Conservation (phyloP, 75 land plant genomes). For the Ceratopteris richardii region DNA sequence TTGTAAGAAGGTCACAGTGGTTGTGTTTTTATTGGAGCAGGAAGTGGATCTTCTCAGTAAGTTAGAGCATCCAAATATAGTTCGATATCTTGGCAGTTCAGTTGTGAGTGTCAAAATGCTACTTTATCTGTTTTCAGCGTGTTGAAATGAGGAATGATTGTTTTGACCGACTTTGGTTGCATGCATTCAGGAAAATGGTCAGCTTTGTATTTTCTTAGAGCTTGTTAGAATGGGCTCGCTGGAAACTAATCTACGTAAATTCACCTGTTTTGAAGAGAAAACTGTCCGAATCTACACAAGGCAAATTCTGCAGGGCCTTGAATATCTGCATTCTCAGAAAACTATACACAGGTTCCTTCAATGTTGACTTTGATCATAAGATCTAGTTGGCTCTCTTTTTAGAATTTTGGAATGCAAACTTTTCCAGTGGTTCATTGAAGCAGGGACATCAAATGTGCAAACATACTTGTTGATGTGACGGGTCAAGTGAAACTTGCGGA, state of each 20-base stretch:
- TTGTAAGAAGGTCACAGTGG: not conserved
- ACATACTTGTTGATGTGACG: slow-evolving; percentile 33
- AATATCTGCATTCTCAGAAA: slow-evolving; percentile 35
- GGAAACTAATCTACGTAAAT: slow-evolving; percentile 25
- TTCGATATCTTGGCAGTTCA: slow-evolving; percentile 34
- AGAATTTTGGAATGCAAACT: no score
- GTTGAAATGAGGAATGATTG: not conserved
- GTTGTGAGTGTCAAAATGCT: slow-evolving; percentile 15
- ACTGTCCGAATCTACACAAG: slow-evolving; percentile 38
- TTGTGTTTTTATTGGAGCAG: slow-evolving; percentile 12
- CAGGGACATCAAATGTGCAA: slow-evolving; percentile 50
- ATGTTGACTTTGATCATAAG: not conserved
- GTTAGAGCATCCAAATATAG: slow-evolving; percentile 44
- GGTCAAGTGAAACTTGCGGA: slow-evolving; percentile 52
- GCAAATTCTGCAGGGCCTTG: slow-evolving; percentile 37
- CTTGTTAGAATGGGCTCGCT: slow-evolving; percentile 39
- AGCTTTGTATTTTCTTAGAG: slow-evolving; percentile 40
- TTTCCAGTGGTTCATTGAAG: not conserved
- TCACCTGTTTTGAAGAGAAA: slow-evolving; percentile 25
- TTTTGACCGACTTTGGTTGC: not conserved
- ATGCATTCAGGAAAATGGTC: slow-evolving; percentile 26
- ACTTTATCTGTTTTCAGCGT: not conserved
- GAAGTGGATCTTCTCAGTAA: slow-evolving; percentile 33
- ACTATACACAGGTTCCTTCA: slow-evolving; percentile 32
- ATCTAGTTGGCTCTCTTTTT: no score